Evolutionary conservation across 2,329 filamentous ascomycete species (phyloP).

Genomic region (Metarhizium guizhouense): DNA sequence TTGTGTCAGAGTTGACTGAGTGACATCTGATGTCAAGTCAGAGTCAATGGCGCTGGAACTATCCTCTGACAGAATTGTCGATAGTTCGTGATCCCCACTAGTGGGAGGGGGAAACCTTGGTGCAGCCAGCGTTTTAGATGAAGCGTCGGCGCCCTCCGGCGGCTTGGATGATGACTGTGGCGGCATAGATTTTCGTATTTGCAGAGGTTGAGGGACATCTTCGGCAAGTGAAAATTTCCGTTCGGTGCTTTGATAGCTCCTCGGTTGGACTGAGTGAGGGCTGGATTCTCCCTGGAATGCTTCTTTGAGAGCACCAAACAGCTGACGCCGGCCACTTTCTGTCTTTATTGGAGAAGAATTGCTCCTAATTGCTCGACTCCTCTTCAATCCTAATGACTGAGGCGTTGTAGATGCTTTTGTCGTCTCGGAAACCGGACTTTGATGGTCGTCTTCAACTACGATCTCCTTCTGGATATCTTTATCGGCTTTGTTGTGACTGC

Average conservation of each 20-base stretch:
- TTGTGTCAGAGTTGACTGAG: constrained; percentile 43
- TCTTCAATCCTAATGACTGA: constrained; percentile 36
- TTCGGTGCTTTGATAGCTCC: constrained; percentile 40
- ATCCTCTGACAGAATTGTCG: constrained; percentile 48
- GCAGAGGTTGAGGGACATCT: constrained; percentile 12
- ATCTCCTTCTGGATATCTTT: constrained; percentile 4
- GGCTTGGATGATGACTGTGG: neutral
- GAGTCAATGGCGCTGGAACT: constrained; percentile 36
- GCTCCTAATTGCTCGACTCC: constrained; percentile 46
- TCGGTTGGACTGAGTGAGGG: constrained; percentile 33
- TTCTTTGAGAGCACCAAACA: constrained; percentile 51
- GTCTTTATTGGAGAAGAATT: constrained; percentile 40
- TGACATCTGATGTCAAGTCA: constrained; percentile 39
- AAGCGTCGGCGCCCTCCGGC: neutral
- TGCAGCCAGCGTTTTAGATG: constrained; percentile 17
- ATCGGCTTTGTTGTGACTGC: constrained; percentile 1
- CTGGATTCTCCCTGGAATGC: constrained; percentile 55
- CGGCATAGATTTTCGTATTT: neutral
- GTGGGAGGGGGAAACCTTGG: constrained; percentile 39
- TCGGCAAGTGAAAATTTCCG: constrained; percentile 19
- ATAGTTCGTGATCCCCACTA: constrained; percentile 45
- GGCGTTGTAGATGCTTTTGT: constrained; percentile 19
- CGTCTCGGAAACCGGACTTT: constrained; percentile 11
- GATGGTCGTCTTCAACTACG: neutral
- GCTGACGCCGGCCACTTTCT: constrained; percentile 33